Conservation (phyloP, 2,329 filamentous ascomycete genomes). For the Cordyceps farinosa region DNA sequence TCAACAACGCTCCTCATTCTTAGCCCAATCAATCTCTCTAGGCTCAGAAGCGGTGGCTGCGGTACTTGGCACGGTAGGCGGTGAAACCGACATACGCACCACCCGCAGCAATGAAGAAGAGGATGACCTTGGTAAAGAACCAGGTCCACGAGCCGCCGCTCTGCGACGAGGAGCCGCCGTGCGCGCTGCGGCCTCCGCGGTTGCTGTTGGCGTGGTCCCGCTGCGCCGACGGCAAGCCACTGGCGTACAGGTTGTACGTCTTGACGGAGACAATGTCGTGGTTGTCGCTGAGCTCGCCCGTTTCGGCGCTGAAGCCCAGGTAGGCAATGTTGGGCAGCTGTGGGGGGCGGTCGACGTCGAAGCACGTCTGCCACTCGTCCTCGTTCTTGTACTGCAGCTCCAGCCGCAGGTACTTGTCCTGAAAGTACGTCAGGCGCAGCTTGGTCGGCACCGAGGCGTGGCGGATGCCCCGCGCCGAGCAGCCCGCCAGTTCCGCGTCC, state of each 20-base stretch:
- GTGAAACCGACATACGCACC: slow-evolving; percentile 86
- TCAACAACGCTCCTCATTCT: background rate
- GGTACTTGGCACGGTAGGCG: slow-evolving; percentile 67
- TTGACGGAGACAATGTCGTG: slow-evolving; percentile 90
- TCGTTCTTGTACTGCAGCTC: slow-evolving; percentile 94
- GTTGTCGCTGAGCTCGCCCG: slow-evolving; percentile 94
- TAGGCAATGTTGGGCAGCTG: slow-evolving; percentile 76
- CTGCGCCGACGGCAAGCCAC: slow-evolving; percentile 39
- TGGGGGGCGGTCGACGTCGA: slow-evolving; percentile 66
- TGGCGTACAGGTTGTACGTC: slow-evolving; percentile 82
- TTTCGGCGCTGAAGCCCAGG: slow-evolving; percentile 80
- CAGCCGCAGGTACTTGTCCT: slow-evolving; percentile 85
- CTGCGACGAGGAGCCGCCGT: slow-evolving; percentile 32
- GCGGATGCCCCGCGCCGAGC: slow-evolving; percentile 88
- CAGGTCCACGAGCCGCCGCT: slow-evolving; percentile 54
- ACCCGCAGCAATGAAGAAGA: slow-evolving; percentile 66
- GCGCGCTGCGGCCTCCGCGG: slow-evolving; percentile 31
- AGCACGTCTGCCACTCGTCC: slow-evolving; percentile 85
- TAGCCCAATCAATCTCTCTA: background rate
- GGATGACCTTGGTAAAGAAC: slow-evolving; percentile 74
- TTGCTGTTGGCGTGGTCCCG: slow-evolving; percentile 34
- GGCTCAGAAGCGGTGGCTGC: slow-evolving; percentile 55
- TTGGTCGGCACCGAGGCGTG: slow-evolving; percentile 77
- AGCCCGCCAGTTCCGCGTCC: slow-evolving; percentile 86
- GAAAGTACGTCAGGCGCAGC: slow-evolving; percentile 88